Conservation (phyloP, 2,329 filamentous ascomycete species). For the Penicillium digitatum region DNA sequence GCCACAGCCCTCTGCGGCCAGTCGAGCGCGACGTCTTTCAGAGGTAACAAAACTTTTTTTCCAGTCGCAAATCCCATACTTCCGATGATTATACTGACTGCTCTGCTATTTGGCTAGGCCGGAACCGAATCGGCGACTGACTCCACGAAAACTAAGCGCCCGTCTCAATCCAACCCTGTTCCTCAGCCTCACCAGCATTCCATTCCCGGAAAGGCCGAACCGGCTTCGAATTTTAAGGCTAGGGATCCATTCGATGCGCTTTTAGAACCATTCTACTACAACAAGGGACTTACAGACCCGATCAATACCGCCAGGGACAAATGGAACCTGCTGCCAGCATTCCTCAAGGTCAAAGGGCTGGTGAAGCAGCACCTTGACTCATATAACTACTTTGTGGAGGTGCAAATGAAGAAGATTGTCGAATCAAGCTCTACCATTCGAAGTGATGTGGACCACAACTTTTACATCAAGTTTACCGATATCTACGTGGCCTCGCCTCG, state of each 20-base stretch:
- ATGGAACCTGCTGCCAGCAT: constrained; percentile 95
- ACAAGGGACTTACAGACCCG: constrained; percentile 63
- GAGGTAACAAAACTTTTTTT: constrained; percentile 35
- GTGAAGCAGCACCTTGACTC: constrained; percentile 98
- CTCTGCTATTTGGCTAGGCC: not conserved
- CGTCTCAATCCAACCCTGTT: constrained; percentile 26
- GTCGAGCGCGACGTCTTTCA: constrained; percentile 25
- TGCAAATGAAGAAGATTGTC: constrained; percentile 95
- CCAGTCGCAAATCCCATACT: constrained; percentile 5
- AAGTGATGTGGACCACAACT: constrained; percentile 88
- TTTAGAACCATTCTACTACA: constrained; percentile 66
- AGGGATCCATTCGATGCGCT: constrained; percentile 56
- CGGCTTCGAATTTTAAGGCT: constrained; percentile 26
- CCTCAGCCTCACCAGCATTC: constrained; percentile 18
- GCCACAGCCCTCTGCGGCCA: constrained; percentile 31
- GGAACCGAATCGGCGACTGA: constrained; percentile 20
- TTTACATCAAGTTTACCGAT: constrained; percentile 89
- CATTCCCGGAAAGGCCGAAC: constrained; percentile 15
- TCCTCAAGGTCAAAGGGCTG: constrained; percentile 92
- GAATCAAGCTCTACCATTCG: constrained; percentile 82
- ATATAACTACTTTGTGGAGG: constrained; percentile 96
- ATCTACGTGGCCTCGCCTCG: constrained; percentile 82
- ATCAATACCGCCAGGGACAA: constrained; percentile 76
- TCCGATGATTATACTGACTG: constrained; percentile 8
- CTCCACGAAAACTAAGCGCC: constrained; percentile 26